These are phyloP conservation scores for Leishmania tropica DNA, from an alignment of 208 protist species.

Conservation along the genomic window DNA sequence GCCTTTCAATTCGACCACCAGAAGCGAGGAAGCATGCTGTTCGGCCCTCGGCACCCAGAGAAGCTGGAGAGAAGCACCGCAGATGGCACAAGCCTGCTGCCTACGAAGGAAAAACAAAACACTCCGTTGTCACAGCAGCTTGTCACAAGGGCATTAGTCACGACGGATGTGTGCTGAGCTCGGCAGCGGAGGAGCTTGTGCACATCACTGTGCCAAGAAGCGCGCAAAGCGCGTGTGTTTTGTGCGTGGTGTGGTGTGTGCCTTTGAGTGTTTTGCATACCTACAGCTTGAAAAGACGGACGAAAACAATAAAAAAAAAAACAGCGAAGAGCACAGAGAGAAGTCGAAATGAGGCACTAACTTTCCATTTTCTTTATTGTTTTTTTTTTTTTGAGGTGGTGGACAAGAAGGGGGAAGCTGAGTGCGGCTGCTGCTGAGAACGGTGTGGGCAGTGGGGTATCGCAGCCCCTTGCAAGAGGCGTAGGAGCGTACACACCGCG, in stretches of 20 bases:
- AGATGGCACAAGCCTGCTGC: neutral
- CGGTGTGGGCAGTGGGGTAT: neutral
- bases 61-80: neutral
- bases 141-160: neutral
- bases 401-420: neutral
- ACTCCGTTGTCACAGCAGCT: neutral
- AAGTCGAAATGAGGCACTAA: slow-evolving; percentile 11
- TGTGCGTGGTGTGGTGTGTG: neutral
- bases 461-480: neutral
- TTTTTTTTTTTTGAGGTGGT: neutral
- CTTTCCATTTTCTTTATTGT: slow-evolving; percentile 19
- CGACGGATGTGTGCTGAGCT: neutral
- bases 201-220: neutral
- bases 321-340: slow-evolving; percentile 9
- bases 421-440: neutral
- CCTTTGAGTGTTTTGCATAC: slow-evolving; percentile 2
- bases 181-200: neutral
- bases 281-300: neutral
- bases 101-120: neutral
- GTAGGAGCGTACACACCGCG: neutral
- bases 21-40: neutral
- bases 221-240: neutral
- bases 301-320: slow-evolving; percentile 15
- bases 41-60: neutral
- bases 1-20: neutral